Conservation (phyloP, 2,329 filamentous ascomycete species). For the Verticillium nonalfalfae region DNA sequence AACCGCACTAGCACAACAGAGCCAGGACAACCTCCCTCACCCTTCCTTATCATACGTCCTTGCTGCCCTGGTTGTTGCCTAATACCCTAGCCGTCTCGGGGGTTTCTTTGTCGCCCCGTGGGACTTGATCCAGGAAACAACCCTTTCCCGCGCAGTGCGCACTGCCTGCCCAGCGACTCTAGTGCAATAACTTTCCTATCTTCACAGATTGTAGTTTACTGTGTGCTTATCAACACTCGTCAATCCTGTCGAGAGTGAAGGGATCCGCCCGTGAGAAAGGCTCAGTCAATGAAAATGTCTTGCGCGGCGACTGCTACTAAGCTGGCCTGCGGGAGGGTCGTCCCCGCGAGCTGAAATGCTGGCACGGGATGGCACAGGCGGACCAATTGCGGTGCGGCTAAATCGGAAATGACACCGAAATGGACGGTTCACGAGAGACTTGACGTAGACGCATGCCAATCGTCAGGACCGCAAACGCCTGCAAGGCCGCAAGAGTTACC, state of each 20-base stretch:
- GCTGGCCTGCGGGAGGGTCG: background rate
- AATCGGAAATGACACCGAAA: background rate
- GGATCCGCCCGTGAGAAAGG: too few species aligned
- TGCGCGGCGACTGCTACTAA: background rate
- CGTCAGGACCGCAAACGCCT: background rate
- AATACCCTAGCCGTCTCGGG: too few species aligned
- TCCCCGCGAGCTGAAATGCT: background rate
- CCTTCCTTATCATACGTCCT: background rate
- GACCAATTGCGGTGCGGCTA: background rate
- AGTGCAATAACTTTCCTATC: too few species aligned
- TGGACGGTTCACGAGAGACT: background rate
- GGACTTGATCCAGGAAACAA: too few species aligned
- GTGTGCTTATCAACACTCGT: too few species aligned
- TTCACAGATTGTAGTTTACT: too few species aligned
- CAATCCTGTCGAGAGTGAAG: too few species aligned
- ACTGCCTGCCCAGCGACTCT: too few species aligned
- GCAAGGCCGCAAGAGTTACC: background rate
- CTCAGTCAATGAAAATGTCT: too few species aligned
- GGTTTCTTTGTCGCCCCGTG: too few species aligned
- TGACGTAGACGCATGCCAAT: background rate
- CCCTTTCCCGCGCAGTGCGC: too few species aligned
- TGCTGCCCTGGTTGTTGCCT: too few species aligned
- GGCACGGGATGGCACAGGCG: background rate
- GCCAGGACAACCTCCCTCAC: background rate
- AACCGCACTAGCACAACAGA: background rate